phyloP scores from a whole-genome alignment of 2,329 filamentous ascomycete species.

The Cladosporium sp. region DNA sequence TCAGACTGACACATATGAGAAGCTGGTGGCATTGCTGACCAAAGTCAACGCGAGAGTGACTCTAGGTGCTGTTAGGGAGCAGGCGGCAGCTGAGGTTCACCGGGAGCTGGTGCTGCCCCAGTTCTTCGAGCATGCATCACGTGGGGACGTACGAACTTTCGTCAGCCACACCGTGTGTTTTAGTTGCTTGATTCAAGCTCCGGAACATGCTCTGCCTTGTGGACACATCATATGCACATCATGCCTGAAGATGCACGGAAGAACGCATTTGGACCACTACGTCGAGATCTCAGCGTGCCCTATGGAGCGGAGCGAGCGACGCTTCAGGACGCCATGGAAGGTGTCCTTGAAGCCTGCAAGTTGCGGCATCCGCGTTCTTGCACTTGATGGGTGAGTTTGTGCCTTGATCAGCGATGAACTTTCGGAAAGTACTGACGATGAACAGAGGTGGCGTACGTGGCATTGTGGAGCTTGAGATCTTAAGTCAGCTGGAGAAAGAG shows the following conservation, averaged over 20 bases:
- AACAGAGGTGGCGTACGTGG: slow-evolving; percentile 41
- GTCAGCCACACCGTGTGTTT: slow-evolving; percentile 42
- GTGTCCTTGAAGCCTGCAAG: slow-evolving; percentile 32
- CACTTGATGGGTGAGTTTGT: slow-evolving; percentile 33
- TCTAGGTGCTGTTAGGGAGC: background rate
- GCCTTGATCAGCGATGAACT: slow-evolving; percentile 1
- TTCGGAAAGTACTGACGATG: slow-evolving; percentile 1
- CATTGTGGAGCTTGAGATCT: slow-evolving; percentile 39
- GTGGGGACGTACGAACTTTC: slow-evolving; percentile 17
- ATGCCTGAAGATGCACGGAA: slow-evolving; percentile 33
- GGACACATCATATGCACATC: slow-evolving; percentile 40
- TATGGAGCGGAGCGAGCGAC: slow-evolving; percentile 16
- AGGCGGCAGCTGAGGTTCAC: slow-evolving; percentile 17
- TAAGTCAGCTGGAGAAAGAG: slow-evolving; percentile 34
- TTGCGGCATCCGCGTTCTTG: slow-evolving; percentile 37
- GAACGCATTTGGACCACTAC: slow-evolving; percentile 5
- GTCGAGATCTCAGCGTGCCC: slow-evolving; percentile 23
- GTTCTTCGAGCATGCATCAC: slow-evolving; percentile 25
- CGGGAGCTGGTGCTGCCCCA: slow-evolving; percentile 10
- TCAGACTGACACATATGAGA: slow-evolving; percentile 22
- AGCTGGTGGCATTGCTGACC: background rate
- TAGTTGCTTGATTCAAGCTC: slow-evolving; percentile 37
- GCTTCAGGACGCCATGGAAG: background rate
- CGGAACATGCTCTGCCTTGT: slow-evolving; percentile 39
- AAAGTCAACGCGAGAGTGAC: slow-evolving; percentile 3